phyloP scores from a whole-genome alignment of 257 asterid genomes.

The Solanum chmielewskii region DNA sequence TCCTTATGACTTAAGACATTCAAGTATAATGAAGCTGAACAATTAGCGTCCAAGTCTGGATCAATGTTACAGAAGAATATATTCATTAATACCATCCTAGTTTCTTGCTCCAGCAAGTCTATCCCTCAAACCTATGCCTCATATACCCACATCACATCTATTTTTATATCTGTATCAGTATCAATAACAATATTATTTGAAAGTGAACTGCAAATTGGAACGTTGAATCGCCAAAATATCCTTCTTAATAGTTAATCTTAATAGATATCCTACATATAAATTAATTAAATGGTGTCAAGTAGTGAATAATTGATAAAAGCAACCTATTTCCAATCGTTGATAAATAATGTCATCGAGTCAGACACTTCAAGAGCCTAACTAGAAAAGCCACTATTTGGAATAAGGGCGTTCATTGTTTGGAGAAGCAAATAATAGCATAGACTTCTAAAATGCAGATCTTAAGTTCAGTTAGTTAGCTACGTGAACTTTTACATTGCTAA shows the following conservation, averaged over 20 bases:
- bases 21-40: not conserved
- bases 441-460: not conserved
- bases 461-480: not conserved
- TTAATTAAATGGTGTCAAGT: too few relatives aligned
- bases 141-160: too few relatives aligned
- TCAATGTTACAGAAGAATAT: not conserved
- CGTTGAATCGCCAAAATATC: not conserved
- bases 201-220: not conserved
- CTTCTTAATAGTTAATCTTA: not conserved
- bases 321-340: not conserved
- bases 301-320: too few relatives aligned
- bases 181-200: too few relatives aligned
- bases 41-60: not conserved
- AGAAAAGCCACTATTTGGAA: not conserved
- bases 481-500: not conserved
- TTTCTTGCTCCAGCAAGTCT: not conserved
- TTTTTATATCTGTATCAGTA: too few relatives aligned
- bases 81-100: not conserved
- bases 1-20: not conserved
- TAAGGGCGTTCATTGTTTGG: not conserved
- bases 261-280: too few relatives aligned
- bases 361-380: not conserved
- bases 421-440: not conserved
- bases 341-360: not conserved
- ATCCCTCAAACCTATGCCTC: not conserved